Percentiles rank a stretch among this genome's conserved stretches.
These are phyloP conservation scores for Fusarium vanettenii DNA, from an alignment of 2,329 filamentous ascomycete genomes.

Conservation along the genomic window DNA sequence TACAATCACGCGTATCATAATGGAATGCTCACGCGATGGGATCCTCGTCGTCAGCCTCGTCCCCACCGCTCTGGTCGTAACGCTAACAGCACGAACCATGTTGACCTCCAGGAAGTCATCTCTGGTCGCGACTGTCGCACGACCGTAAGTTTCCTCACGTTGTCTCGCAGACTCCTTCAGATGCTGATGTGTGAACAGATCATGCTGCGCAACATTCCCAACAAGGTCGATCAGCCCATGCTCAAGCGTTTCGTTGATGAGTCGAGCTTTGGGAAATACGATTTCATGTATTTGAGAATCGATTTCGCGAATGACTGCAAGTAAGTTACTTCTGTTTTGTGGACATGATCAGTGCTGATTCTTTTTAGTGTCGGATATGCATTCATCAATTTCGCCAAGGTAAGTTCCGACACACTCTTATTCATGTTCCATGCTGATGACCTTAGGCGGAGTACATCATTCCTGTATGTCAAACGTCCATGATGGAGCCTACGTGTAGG, in stretches of 20 bases:
- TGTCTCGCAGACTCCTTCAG: neutral
- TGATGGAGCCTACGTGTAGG: neutral
- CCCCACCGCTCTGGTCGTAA: neutral
- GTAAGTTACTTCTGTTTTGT: constrained; percentile 58
- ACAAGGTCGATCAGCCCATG: constrained; percentile 83
- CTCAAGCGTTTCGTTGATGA: constrained; percentile 84
- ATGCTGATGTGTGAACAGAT: constrained; percentile 64
- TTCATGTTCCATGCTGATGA: constrained; percentile 49
- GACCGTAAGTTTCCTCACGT: constrained; percentile 64
- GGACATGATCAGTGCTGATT: constrained; percentile 38
- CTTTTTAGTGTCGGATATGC: constrained; percentile 86
- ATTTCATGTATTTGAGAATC: constrained; percentile 95
- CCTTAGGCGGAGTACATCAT: constrained; percentile 77
- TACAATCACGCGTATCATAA: neutral
- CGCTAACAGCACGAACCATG: constrained; percentile 61
- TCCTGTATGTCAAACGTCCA: constrained; percentile 60
- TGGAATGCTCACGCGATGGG: constrained; percentile 9
- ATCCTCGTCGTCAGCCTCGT: constrained; percentile 33
- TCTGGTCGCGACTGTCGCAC: constrained; percentile 79
- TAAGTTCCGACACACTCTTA: constrained; percentile 54
- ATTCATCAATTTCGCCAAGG: constrained; percentile 93
- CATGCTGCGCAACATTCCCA: constrained; percentile 95
- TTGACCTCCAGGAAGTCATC: constrained; percentile 53
- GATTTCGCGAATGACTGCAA: constrained; percentile 88
- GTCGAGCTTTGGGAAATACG: constrained; percentile 84